Percentiles rank a stretch among this genome's conserved stretches.
Conservation (phyloP, 2,329 filamentous ascomycete species). For the Trichoderma citrinoviride region DNA sequence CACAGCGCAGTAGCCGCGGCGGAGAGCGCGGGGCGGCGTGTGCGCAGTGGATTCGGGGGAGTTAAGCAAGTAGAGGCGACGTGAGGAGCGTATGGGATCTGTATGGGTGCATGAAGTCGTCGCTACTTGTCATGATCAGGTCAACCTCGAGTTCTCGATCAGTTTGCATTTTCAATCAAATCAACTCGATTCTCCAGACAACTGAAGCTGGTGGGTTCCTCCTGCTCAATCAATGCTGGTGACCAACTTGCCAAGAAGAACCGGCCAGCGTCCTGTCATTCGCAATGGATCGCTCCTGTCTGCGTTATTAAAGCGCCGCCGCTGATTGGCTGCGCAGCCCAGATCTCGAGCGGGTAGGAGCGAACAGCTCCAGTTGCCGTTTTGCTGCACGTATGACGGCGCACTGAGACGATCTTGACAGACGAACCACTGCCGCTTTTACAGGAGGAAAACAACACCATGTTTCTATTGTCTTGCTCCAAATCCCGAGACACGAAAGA, state of each 20-base stretch:
- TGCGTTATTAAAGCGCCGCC: constrained; percentile 17
- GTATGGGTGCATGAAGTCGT: too few relatives aligned
- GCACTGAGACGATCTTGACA: neutral
- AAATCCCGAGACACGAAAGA: too few relatives aligned
- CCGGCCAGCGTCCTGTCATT: neutral
- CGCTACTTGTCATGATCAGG: too few relatives aligned
- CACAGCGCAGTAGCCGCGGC: constrained; percentile 19
- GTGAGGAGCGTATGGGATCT: too few relatives aligned
- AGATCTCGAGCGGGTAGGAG: neutral
- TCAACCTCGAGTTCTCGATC: too few relatives aligned
- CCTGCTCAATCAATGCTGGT: neutral
- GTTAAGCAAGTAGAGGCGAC: too few relatives aligned
- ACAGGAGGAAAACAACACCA: too few relatives aligned
- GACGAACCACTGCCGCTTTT: too few relatives aligned
- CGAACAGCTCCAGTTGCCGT: neutral
- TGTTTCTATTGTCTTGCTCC: too few relatives aligned
- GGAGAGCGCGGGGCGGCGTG: constrained; percentile 22
- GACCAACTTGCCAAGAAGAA: neutral
- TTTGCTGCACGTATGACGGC: neutral
- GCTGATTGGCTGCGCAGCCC: constrained; percentile 8
- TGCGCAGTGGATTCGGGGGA: neutral
- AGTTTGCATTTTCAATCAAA: too few relatives aligned
- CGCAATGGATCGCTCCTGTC: neutral
- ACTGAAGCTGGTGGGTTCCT: neutral
- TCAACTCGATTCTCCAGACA: neutral